phyloP scores from a whole-genome alignment of 2,329 filamentous ascomycete species.

The Didymella arachidicola region DNA sequence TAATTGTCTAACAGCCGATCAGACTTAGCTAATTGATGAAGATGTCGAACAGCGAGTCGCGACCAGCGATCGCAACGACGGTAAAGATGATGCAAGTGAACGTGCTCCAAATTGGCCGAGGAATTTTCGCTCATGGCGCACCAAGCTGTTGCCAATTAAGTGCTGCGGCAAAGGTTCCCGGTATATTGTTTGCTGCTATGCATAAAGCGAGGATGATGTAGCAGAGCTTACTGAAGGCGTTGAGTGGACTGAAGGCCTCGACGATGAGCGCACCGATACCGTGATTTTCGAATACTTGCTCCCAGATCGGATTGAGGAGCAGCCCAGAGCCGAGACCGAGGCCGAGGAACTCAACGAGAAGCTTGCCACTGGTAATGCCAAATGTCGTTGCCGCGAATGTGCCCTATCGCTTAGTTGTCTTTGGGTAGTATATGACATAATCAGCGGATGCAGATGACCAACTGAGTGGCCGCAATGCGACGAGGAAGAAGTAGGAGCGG shows the following conservation, averaged over 20 bases:
- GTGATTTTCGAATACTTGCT: conserved; percentile 62
- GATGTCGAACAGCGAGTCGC: conserved; percentile 64
- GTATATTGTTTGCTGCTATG: conserved; percentile 74
- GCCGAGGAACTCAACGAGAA: conserved; percentile 66
- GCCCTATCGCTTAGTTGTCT: conserved; percentile 58
- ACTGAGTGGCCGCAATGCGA: conserved; percentile 67
- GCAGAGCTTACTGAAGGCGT: conserved; percentile 75
- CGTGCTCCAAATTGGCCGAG: conserved; percentile 72
- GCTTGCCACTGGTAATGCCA: conserved; percentile 64
- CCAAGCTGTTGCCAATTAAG: conserved; percentile 72
- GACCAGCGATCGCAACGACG: conserved; percentile 72
- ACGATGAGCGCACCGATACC: conserved; percentile 68
- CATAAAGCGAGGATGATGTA: conserved; percentile 70
- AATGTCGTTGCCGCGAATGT: conserved; percentile 63
- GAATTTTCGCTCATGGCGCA: conserved; percentile 65
- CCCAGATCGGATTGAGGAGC: conserved; percentile 60
- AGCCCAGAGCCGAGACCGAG: conserved; percentile 68
- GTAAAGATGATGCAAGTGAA: conserved; percentile 60
- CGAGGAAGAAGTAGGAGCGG: conserved; percentile 73
- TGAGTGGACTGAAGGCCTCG: conserved; percentile 65
- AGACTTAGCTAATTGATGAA: conserved; percentile 67
- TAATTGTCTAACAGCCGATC: conserved; percentile 42
- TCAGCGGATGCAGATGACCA: conserved; percentile 69
- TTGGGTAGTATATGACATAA: conserved; percentile 70
- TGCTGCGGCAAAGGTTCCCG: conserved; percentile 71